These are phyloP conservation scores for Paramyrothecium roridum DNA, from an alignment of 2,329 filamentous ascomycete genomes.

Conservation along the genomic window DNA sequence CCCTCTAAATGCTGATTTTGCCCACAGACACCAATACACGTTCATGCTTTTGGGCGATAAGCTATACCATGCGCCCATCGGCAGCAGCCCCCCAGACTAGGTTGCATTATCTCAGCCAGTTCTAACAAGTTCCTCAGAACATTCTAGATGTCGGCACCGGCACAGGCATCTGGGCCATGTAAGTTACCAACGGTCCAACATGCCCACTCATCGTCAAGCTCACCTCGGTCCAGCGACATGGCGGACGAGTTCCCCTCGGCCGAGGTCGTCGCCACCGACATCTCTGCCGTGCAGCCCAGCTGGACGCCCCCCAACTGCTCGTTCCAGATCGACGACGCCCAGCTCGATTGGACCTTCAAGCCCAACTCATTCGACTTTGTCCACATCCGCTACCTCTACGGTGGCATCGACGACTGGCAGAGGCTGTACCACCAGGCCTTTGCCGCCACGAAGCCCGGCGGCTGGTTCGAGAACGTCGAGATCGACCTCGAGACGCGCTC, in stretches of 20 bases:
- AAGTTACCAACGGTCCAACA: neutral
- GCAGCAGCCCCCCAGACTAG: constrained; percentile 4
- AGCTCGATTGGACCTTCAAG: constrained; percentile 39
- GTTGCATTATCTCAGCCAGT: neutral
- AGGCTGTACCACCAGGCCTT: constrained; percentile 50
- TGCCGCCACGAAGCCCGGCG: constrained; percentile 40
- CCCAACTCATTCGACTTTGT: constrained; percentile 52
- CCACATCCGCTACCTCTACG: constrained; percentile 54
- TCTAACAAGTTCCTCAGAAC: constrained; percentile 1
- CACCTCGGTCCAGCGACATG: constrained; percentile 15
- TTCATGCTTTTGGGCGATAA: constrained; percentile 26
- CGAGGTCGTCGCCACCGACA: constrained; percentile 28
- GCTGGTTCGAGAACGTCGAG: constrained; percentile 21
- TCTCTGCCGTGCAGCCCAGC: constrained; percentile 28
- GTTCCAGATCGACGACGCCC: constrained; percentile 31
- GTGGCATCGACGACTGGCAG: constrained; percentile 55
- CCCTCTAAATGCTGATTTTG: neutral
- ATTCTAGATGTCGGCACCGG: constrained; percentile 54
- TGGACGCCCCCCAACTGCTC: constrained; percentile 24
- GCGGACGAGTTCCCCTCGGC: constrained; percentile 24
- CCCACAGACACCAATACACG: constrained; percentile 7
- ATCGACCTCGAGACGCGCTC: constrained; percentile 12
- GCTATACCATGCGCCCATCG: constrained; percentile 28
- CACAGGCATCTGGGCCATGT: constrained; percentile 52
- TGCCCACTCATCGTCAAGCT: neutral